Conservation (phyloP, 2,329 filamentous ascomycete genomes). For the Neofusicoccum sp. region DNA sequence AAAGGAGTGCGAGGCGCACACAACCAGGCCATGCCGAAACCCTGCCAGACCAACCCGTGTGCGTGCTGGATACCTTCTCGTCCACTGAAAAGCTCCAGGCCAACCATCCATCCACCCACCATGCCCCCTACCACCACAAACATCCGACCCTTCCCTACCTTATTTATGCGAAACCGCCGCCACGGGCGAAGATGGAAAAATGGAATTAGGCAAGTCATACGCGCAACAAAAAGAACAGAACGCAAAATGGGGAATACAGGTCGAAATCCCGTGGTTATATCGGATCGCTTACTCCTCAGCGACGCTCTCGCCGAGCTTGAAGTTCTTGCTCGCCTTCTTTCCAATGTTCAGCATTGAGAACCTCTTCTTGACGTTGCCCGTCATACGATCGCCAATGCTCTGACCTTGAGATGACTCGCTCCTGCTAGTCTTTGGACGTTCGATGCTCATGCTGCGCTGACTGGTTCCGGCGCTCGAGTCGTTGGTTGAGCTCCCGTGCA, state of each 20-base stretch:
- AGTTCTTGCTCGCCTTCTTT: constrained; percentile 61
- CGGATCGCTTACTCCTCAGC: constrained; percentile 20
- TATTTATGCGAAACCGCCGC: constrained; percentile 4
- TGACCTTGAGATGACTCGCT: constrained; percentile 38
- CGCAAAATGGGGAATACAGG: not conserved
- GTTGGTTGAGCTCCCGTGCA: constrained; percentile 22
- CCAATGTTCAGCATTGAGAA: constrained; percentile 75
- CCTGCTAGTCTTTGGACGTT: constrained; percentile 23
- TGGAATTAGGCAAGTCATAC: constrained; percentile 8
- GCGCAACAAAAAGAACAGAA: constrained; percentile 5
- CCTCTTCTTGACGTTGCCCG: constrained; percentile 67
- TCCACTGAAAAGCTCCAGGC: not conserved
- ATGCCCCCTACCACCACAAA: not conserved
- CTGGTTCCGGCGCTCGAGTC: constrained; percentile 18
- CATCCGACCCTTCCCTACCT: not conserved
- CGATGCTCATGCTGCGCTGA: constrained; percentile 24
- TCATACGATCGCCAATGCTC: constrained; percentile 39
- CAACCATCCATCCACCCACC: not conserved
- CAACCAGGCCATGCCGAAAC: not conserved
- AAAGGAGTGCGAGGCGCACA: not conserved
- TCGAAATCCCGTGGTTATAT: not conserved
- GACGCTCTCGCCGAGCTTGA: constrained; percentile 26
- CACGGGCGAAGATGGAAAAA: constrained; percentile 5
- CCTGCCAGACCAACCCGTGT: not conserved
- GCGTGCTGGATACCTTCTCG: constrained; percentile 9